Evolutionary conservation across 306 rosid genomes (phyloP).

Genomic region (Acacia melanoxylon): DNA sequence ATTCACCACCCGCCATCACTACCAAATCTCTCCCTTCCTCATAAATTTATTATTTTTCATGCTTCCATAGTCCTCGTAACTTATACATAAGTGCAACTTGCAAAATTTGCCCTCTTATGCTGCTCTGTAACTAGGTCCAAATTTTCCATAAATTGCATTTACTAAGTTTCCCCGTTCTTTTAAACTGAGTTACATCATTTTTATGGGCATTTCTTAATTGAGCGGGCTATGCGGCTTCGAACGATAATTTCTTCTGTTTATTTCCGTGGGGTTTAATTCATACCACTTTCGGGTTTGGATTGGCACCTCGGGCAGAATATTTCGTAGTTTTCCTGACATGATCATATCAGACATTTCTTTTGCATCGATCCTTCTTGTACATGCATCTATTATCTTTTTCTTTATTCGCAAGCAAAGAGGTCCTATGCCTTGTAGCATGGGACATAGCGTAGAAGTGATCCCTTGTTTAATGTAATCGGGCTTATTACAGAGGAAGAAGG

Average conservation of each 20-base stretch:
- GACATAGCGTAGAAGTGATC: not conserved
- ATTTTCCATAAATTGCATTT: not conserved
- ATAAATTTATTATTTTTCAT: not conserved
- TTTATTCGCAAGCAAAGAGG: not conserved
- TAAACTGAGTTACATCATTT: not conserved
- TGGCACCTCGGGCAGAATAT: not conserved
- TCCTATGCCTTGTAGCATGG: not conserved
- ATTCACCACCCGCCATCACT: constrained; percentile 32
- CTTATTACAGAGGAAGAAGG: too few relatives aligned
- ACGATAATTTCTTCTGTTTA: not conserved
- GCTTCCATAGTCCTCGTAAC: not conserved
- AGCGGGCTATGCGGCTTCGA: not conserved
- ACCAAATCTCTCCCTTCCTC: constrained; percentile 31
- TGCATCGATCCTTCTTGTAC: not conserved
- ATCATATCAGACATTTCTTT: not conserved
- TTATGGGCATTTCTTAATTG: not conserved
- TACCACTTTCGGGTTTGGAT: not conserved
- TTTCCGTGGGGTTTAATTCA: not conserved
- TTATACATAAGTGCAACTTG: not conserved
- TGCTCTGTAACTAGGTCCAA: not conserved
- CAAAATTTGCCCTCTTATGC: not conserved
- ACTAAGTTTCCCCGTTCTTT: not conserved
- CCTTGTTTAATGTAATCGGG: too few relatives aligned
- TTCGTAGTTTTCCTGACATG: not conserved
- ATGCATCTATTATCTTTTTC: not conserved